Conservation (phyloP, 2,329 filamentous ascomycete species). For the Fusarium papillatum region DNA sequence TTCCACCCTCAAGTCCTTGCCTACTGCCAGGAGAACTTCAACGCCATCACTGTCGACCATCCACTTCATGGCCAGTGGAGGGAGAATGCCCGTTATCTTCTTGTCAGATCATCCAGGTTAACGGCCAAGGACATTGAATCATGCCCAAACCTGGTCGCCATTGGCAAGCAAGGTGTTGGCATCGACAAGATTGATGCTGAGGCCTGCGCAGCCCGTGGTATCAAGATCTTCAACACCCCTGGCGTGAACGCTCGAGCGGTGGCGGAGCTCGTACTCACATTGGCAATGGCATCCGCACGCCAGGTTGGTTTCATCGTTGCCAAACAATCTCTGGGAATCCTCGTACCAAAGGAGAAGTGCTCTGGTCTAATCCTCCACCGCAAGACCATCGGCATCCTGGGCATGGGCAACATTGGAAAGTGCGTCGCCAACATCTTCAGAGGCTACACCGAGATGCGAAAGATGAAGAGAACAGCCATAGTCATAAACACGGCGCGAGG, state of each 20-base stretch:
- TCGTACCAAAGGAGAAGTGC: constrained; percentile 56
- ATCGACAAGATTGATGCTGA: constrained; percentile 59
- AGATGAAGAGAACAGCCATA: constrained; percentile 55
- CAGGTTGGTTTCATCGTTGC: constrained; percentile 48
- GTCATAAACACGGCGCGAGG: constrained; percentile 56
- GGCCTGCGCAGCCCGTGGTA: constrained; percentile 53
- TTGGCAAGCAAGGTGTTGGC: constrained; percentile 62
- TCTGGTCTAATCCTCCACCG: constrained; percentile 51
- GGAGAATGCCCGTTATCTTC: constrained; percentile 53
- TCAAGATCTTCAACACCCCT: constrained; percentile 62
- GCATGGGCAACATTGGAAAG: constrained; percentile 56
- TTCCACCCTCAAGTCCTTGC: constrained; percentile 53
- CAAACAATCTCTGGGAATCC: constrained; percentile 45
- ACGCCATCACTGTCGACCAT: constrained; percentile 52
- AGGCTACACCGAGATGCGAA: constrained; percentile 46
- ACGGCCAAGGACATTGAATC: constrained; percentile 54
- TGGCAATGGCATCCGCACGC: constrained; percentile 52
- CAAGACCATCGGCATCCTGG: constrained; percentile 53
- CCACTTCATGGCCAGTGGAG: constrained; percentile 54
- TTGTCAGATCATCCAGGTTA: constrained; percentile 53
- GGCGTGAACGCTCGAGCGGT: constrained; percentile 59
- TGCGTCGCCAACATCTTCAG: constrained; percentile 52
- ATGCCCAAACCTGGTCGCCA: constrained; percentile 53
- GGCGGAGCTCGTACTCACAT: constrained; percentile 53
- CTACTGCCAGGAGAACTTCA: constrained; percentile 53